A percentile compares a stretch with the other conserved stretches of the same genome.
Conservation (phyloP, 2,329 filamentous ascomycete species). For the Colletotrichum lini region DNA sequence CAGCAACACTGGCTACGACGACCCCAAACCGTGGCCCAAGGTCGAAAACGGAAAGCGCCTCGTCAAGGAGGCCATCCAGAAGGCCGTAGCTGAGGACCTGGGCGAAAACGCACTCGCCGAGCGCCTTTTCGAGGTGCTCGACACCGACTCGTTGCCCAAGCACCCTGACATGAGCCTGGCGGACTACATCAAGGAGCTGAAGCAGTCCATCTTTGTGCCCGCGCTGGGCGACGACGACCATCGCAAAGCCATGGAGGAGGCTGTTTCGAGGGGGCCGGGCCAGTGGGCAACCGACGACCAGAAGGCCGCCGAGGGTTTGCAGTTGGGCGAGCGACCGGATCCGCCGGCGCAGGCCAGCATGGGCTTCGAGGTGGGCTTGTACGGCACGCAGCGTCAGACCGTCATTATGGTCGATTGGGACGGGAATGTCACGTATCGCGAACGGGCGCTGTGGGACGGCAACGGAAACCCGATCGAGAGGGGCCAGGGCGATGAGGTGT, state of each 20-base stretch:
- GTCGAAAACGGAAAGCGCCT: constrained; percentile 66
- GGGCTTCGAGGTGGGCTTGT: constrained; percentile 71
- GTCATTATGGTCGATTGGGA: constrained; percentile 74
- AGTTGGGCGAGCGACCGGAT: constrained; percentile 50
- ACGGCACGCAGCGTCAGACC: constrained; percentile 77
- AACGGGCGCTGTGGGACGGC: constrained; percentile 72
- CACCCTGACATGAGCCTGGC: constrained; percentile 61
- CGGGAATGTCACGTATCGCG: constrained; percentile 71
- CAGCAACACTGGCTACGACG: constrained; percentile 73
- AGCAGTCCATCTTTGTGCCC: constrained; percentile 74
- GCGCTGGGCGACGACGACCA: constrained; percentile 66
- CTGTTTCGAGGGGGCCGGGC: constrained; percentile 54
- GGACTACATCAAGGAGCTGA: constrained; percentile 67
- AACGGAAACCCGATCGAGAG: constrained; percentile 68
- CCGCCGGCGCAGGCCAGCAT: constrained; percentile 42
- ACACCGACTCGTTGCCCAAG: constrained; percentile 69
- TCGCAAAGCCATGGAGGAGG: constrained; percentile 60
- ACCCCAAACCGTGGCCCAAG: constrained; percentile 73
- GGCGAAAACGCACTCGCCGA: constrained; percentile 65
- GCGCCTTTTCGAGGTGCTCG: constrained; percentile 68
- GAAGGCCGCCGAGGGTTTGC: constrained; percentile 52
- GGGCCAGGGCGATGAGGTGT: constrained; percentile 69
- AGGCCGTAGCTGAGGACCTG: constrained; percentile 54
- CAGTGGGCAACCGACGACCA: constrained; percentile 57
- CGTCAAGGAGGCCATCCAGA: constrained; percentile 58